These are phyloP conservation scores for Catunica adiposa DNA, from an alignment of 2,329 filamentous ascomycete genomes.

Conservation along the genomic window DNA sequence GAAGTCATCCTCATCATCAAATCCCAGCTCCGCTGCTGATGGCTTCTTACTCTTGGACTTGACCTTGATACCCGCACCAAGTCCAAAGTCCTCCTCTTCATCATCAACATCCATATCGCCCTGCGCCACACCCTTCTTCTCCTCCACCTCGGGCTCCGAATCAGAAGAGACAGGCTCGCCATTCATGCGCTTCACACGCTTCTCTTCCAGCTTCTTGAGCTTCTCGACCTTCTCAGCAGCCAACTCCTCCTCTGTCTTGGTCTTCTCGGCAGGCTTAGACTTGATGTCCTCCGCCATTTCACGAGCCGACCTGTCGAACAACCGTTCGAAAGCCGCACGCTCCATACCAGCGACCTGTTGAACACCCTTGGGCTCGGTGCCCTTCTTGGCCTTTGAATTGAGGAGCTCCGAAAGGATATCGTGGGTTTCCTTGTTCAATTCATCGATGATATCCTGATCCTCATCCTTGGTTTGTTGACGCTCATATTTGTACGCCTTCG, in stretches of 20 bases:
- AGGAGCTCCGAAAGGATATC: slow-evolving; percentile 57
- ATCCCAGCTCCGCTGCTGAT: slow-evolving; percentile 47
- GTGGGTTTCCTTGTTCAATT: slow-evolving; percentile 69
- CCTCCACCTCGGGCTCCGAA: slow-evolving; percentile 24
- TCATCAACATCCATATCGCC: slow-evolving; percentile 18
- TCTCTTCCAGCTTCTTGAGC: slow-evolving; percentile 66
- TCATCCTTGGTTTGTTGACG: slow-evolving; percentile 84
- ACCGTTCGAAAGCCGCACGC: slow-evolving; percentile 56
- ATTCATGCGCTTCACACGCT: slow-evolving; percentile 70
- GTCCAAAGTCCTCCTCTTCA: slow-evolving; percentile 39
- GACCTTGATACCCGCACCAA: slow-evolving; percentile 40
- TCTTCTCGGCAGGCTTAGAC: slow-evolving; percentile 70
- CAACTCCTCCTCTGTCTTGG: slow-evolving; percentile 80
- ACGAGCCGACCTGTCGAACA: slow-evolving; percentile 73
- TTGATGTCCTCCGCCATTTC: slow-evolving; percentile 71
- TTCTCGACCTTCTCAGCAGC: slow-evolving; percentile 59
- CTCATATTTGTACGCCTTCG: slow-evolving; percentile 88
- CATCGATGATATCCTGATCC: slow-evolving; percentile 70
- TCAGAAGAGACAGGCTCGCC: slow-evolving; percentile 59
- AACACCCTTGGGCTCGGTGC: slow-evolving; percentile 8
- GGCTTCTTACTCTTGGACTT: slow-evolving; percentile 22
- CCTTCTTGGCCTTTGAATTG: slow-evolving; percentile 20
- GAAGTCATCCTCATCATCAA: slow-evolving; percentile 92
- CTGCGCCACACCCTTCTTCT: slow-evolving; percentile 4
- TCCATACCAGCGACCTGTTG: slow-evolving; percentile 36